Evolutionary conservation across 2,329 filamentous ascomycete species (phyloP).

Genomic region (Colletotrichum karsti): DNA sequence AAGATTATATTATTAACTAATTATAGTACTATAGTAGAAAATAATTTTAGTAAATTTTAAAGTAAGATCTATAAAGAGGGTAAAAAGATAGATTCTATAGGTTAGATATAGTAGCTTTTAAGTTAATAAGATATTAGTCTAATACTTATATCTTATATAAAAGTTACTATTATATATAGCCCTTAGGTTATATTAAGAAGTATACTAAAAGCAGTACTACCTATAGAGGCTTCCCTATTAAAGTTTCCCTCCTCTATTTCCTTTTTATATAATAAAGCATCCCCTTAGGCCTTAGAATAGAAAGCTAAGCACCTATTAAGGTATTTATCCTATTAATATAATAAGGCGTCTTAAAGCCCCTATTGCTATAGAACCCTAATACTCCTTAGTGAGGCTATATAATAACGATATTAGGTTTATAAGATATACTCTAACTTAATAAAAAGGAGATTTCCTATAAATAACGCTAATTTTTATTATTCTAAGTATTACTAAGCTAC

Average conservation of each 20-base stretch:
- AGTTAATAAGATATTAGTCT: neutral
- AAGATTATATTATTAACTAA: neutral
- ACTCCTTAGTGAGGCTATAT: neutral
- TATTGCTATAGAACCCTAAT: neutral
- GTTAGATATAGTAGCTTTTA: no score
- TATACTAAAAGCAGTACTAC: neutral
- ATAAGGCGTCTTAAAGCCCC: neutral
- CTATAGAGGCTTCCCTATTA: neutral
- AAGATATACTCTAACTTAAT: neutral
- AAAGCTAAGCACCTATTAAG: neutral
- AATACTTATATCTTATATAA: neutral
- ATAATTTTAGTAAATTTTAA: neutral
- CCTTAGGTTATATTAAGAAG: neutral
- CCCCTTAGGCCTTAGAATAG: neutral
- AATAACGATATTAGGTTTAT: neutral
- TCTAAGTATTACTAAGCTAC: neutral
- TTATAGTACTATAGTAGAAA: neutral
- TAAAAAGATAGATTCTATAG: no score
- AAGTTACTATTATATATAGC: neutral
- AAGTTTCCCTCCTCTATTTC: no score
- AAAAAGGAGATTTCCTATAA: neutral
- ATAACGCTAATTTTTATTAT: neutral
- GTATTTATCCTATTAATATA: neutral
- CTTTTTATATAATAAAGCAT: neutral
- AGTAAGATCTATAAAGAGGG: neutral